A percentile compares a stretch with the other conserved stretches of the same genome.
Conservation (phyloP, 306 rosid genomes). For the Dicorynia guianensis region DNA sequence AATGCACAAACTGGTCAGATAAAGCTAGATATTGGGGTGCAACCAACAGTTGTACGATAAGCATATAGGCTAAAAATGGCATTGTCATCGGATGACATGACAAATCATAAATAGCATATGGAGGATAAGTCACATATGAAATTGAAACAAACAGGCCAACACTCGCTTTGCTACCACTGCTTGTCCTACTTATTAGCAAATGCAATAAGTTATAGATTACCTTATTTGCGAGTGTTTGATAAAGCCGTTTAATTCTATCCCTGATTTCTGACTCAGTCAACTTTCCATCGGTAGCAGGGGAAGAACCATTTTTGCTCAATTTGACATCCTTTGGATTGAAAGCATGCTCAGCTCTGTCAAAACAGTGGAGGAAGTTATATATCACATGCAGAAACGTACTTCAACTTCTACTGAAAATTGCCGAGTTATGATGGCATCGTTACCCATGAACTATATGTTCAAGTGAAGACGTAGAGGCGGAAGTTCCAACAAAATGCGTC, state of each 20-base stretch:
- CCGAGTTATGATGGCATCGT: constrained; percentile 2
- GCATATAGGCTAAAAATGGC: background rate
- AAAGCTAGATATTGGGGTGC: background rate
- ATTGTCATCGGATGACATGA: background rate
- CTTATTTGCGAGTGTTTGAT: constrained; percentile 66
- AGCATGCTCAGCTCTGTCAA: constrained; percentile 72
- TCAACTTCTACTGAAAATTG: constrained; percentile 9
- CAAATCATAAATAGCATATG: background rate
- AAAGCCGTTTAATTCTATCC: constrained; percentile 68
- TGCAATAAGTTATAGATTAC: constrained; percentile 45
- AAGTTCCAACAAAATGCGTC: constrained; percentile 43
- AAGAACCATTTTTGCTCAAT: constrained; percentile 52
- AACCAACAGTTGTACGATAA: background rate
- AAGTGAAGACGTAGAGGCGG: constrained; percentile 50
- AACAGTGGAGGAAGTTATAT: constrained; percentile 33
- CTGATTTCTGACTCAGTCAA: constrained; percentile 67
- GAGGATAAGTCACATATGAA: constrained; percentile 1
- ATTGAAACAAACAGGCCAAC: background rate
- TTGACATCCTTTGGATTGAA: constrained; percentile 81
- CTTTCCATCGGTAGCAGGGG: constrained; percentile 59
- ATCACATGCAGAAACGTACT: constrained; percentile 3
- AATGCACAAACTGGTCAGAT: background rate
- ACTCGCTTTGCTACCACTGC: background rate
- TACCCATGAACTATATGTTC: constrained; percentile 69
- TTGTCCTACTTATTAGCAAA: background rate